Evolutionary conservation across 2,329 filamentous ascomycete genomes (phyloP).

Genomic region (Massarina eburnea): DNA sequence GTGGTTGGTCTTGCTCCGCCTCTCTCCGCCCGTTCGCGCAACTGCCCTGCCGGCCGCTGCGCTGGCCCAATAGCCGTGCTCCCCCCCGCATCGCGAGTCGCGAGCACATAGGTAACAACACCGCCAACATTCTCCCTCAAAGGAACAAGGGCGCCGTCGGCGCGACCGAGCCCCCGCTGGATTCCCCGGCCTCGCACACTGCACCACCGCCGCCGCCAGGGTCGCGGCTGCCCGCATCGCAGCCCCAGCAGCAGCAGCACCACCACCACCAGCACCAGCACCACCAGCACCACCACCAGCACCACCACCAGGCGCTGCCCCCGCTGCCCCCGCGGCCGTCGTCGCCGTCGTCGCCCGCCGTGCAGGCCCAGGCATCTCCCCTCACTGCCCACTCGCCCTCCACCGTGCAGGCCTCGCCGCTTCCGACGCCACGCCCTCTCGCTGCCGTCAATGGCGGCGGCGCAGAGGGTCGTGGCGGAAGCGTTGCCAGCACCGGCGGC

Average conservation of each 20-base stretch:
- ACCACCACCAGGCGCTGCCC: not conserved
- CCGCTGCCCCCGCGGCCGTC: constrained; percentile 22
- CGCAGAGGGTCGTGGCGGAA: constrained; percentile 19
- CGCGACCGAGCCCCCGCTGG: constrained; percentile 21
- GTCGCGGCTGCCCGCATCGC: not conserved
- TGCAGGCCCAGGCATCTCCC: constrained; percentile 20
- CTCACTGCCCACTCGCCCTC: constrained; percentile 28
- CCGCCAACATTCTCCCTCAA: constrained; percentile 35
- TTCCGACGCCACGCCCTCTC: constrained; percentile 26
- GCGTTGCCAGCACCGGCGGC: constrained; percentile 4
- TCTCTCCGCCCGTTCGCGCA: not conserved
- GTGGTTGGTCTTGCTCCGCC: no score
- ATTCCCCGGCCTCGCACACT: constrained; percentile 23
- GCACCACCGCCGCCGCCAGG: constrained; percentile 9
- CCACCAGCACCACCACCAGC: not conserved
- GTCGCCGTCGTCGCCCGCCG: constrained; percentile 14
- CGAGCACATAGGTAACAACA: not conserved
- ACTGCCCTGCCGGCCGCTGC: not conserved
- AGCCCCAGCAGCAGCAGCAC: not conserved
- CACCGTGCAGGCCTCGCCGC: constrained; percentile 33
- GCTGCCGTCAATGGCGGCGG: constrained; percentile 15
- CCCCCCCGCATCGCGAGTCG: not conserved
- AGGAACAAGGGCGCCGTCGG: constrained; percentile 24
- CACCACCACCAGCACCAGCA: constrained; percentile 1
- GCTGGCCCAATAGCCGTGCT: not conserved